Conservation (phyloP, 768 basidiomycete genomes). For the Cubamyces sp. region DNA sequence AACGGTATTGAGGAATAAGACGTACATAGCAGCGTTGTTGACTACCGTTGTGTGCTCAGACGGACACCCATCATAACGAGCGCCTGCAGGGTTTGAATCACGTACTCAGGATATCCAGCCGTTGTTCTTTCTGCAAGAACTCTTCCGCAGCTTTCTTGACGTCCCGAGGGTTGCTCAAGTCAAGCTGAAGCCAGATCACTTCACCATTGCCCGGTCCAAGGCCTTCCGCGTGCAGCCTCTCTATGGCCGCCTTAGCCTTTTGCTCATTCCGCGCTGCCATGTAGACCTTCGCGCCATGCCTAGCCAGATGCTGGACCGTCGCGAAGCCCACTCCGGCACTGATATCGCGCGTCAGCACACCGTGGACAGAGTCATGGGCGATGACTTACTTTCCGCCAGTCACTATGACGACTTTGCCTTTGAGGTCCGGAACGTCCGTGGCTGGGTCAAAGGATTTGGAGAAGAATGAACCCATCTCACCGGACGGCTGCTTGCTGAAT, state of each 20-base stretch:
- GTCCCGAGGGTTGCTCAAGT: constrained; percentile 49
- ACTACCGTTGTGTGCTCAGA: too few relatives aligned
- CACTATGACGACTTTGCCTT: constrained; percentile 56
- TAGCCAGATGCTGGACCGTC: constrained; percentile 56
- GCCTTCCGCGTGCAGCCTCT: constrained; percentile 46
- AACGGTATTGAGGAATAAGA: background rate
- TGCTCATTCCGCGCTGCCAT: constrained; percentile 54
- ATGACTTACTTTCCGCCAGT: constrained; percentile 56
- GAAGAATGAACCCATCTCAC: background rate
- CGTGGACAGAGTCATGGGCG: background rate
- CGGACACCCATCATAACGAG: too few relatives aligned
- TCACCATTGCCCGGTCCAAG: constrained; percentile 49
- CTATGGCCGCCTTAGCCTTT: constrained; percentile 52
- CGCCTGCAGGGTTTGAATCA: background rate
- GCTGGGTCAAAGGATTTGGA: constrained; percentile 37
- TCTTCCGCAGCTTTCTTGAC: constrained; percentile 52
- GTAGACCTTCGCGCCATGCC: constrained; percentile 61
- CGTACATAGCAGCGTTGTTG: constrained; percentile 56
- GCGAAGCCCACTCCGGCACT: constrained; percentile 55
- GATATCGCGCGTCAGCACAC: background rate
- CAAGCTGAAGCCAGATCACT: constrained; percentile 53
- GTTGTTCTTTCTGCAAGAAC: constrained; percentile 51
- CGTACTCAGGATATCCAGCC: constrained; percentile 60
- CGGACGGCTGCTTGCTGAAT: background rate
- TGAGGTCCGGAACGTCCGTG: constrained; percentile 48